phyloP scores from a whole-genome alignment of 306 rosid species.

The Gastrolobium bilobum region DNA sequence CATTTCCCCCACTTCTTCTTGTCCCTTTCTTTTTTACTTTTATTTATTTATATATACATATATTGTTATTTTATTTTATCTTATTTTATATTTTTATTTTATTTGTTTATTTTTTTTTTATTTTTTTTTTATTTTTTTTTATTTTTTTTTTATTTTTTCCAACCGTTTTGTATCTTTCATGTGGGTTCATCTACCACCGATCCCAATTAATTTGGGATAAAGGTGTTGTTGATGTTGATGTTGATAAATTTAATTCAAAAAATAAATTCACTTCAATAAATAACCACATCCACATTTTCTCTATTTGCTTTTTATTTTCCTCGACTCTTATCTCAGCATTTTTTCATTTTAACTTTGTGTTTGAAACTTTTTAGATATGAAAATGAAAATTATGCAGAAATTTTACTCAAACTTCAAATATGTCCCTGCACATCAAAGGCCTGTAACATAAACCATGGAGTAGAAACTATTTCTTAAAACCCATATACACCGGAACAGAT shows the following conservation, averaged over 20 bases:
- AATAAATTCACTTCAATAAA: not conserved
- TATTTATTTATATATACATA: too few species aligned
- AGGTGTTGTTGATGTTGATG: too few species aligned
- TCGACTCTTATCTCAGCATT: not conserved
- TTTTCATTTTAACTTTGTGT: constrained; percentile 34
- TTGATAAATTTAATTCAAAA: not conserved
- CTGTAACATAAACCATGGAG: not conserved
- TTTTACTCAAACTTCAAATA: constrained; percentile 1
- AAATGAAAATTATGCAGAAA: not conserved
- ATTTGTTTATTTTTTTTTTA: too few species aligned
- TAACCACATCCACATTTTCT: not conserved
- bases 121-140: too few species aligned
- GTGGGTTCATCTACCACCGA: too few species aligned
- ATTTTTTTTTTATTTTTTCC: too few species aligned
- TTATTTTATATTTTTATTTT: too few species aligned
- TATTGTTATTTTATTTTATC: too few species aligned
- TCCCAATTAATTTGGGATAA: too few species aligned
- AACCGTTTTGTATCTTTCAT: too few species aligned
- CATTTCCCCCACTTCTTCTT: too few species aligned
- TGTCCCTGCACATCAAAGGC: constrained; percentile 31
- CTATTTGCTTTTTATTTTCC: not conserved
- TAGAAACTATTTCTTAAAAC: constrained; percentile 4
- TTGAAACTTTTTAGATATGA: not conserved
- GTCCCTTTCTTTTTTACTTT: too few species aligned
- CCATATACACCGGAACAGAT: not conserved